These are phyloP conservation scores for Trametopsis cervina DNA, from an alignment of 768 basidiomycete genomes.

Conservation along the genomic window DNA sequence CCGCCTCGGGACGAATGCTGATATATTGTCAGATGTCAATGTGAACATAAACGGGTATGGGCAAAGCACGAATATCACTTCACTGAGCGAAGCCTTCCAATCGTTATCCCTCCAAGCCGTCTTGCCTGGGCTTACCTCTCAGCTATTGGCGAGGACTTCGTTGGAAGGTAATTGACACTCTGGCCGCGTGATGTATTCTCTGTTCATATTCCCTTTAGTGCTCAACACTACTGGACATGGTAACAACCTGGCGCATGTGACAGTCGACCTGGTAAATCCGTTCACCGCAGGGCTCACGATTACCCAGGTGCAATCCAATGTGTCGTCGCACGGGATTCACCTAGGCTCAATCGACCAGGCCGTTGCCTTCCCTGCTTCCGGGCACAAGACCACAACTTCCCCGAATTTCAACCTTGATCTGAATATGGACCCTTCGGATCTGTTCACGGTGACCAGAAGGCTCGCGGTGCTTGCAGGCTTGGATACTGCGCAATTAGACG, in stretches of 20 bases:
- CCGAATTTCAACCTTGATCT: constrained; percentile 54
- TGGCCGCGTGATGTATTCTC: no score
- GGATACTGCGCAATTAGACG: constrained; percentile 54
- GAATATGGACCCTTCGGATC: constrained; percentile 59
- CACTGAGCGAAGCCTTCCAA: constrained; percentile 55
- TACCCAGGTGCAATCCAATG: constrained; percentile 51
- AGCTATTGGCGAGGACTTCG: constrained; percentile 33
- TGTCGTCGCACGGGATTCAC: constrained; percentile 51
- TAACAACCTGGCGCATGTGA: constrained; percentile 61
- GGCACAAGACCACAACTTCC: constrained; percentile 48
- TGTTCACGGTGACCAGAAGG: constrained; percentile 66
- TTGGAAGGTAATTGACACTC: constrained; percentile 29
- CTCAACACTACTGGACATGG: constrained; percentile 54
- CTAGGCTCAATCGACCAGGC: constrained; percentile 54
- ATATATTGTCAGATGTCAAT: constrained; percentile 38
- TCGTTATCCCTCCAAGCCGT: constrained; percentile 47
- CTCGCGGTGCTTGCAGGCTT: constrained; percentile 60
- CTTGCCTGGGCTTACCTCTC: constrained; percentile 32
- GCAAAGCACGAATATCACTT: constrained; percentile 52
- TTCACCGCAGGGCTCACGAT: constrained; percentile 56
- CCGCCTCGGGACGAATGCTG: not conserved
- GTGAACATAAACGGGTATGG: constrained; percentile 51
- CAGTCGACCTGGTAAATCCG: constrained; percentile 57
- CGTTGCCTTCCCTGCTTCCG: constrained; percentile 43
- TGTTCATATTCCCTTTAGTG: constrained; percentile 29